Percentiles rank a stretch among this genome's conserved stretches.
phyloP scores from a whole-genome alignment of 257 asterid species.

The Solanum ahanhuiri region DNA sequence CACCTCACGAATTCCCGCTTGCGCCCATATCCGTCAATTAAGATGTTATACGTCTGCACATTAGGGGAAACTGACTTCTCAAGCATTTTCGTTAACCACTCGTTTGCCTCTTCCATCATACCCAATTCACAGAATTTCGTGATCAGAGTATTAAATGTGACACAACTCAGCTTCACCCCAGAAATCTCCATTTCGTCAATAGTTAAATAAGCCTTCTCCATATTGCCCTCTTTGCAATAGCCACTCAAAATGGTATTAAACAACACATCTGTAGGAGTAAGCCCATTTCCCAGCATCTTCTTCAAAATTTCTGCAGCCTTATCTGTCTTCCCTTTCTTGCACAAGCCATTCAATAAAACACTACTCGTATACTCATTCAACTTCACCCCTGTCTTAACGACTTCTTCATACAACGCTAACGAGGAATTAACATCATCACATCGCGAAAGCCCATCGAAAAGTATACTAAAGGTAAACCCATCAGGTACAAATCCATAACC shows the following conservation, averaged over 20 bases:
- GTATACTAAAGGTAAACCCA: constrained; percentile 50
- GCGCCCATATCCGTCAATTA: constrained; percentile 52
- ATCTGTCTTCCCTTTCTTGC: constrained; percentile 49
- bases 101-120: constrained; percentile 46
- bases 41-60: constrained; percentile 60
- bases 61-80: constrained; percentile 41
- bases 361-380: constrained; percentile 38
- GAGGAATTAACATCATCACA: constrained; percentile 46
- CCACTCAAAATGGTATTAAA: constrained; percentile 57
- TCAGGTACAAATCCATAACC: constrained; percentile 51
- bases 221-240: constrained; percentile 40
- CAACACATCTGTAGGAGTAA: constrained; percentile 45
- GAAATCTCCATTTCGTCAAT: constrained; percentile 47
- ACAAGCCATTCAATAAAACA: constrained; percentile 52
- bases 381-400: constrained; percentile 32
- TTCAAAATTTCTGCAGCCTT: constrained; percentile 42
- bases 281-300: constrained; percentile 38
- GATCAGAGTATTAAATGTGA: constrained; percentile 56
- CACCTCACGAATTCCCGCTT: constrained; percentile 43
- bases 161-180: constrained; percentile 47
- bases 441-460: constrained; percentile 55
- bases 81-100: constrained; percentile 50
- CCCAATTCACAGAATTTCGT: constrained; percentile 37
- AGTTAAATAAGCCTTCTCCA: constrained; percentile 38
- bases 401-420: constrained; percentile 42